Base-by-base conservation (phyloP, 345 rosid genomes). In the Turnera subulata region DNA sequence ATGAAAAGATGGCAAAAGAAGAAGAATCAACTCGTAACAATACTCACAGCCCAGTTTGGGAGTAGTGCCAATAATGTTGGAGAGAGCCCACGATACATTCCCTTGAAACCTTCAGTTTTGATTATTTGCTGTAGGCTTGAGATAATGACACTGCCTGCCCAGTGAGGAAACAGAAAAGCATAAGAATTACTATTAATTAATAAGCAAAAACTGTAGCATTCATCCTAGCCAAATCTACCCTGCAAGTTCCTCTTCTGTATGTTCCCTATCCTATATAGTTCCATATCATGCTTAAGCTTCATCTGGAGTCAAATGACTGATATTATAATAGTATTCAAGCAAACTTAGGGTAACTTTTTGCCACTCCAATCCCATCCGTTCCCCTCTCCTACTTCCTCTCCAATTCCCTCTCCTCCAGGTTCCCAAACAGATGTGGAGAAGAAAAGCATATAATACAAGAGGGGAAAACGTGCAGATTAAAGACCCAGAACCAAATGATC, bases 31-130 rank as follows among this genome's bases (percentile, higher is more conserved):
- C 25, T 24, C 50, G 21, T 52, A 47, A 48, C 54, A 53, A 56
- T 38, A 71, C 97, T 83, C 78, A 93, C 99, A 40, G 97, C 94
- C 99, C 99, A 93, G 56, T 86, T 93, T 3, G 99, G 97, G 53
- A 89, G 96, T 43, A 92, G 77, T 42, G 99, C 99, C 59, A 89
- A 42, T 55, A 92, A 76, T 19, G 99, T 92, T 50, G 97, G 99
- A 44, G 99, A 89, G 62, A 89, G 96, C 35, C 98, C 98, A 33
- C 91, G 91, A 58, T 92, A 92, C 79, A 92, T 46, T 53, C 98
- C 98, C 71, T 58, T 83, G 50, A 83, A 49, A 32, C 98, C 96
- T 70, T 89, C 95, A 39, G 72, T 80, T 70, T 67, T 83, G 7
- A 82, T 48, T 69, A 89, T 86, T 68, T 71, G 73, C 67, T 75